phyloP scores from a whole-genome alignment of 1,284 basidiomycete genomes.

The Heterobasidion occidentale region DNA sequence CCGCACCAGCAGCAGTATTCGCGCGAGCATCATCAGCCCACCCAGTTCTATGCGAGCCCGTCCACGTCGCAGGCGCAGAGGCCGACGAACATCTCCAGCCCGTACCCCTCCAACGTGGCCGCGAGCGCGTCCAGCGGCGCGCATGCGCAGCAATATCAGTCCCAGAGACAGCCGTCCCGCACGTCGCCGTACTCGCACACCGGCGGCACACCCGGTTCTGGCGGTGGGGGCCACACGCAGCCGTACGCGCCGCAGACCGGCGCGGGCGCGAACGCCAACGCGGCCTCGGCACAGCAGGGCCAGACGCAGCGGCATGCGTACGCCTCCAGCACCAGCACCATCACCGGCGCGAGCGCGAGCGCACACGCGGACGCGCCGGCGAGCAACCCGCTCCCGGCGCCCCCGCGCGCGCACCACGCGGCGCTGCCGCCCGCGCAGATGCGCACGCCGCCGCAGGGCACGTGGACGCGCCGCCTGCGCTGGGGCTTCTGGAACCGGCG shows the following conservation, averaged over 20 bases:
- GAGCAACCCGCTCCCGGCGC: conserved; percentile 20
- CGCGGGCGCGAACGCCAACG: not conserved
- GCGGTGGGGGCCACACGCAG: not conserved
- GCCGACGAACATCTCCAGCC: conserved; percentile 5
- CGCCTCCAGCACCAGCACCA: not conserved
- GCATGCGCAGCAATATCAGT: too few relatives aligned
- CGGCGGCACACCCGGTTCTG: too few relatives aligned
- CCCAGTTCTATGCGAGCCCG: conserved; percentile 23
- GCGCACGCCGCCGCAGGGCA: conserved; percentile 10
- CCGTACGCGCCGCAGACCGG: not conserved
- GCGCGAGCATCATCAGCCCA: conserved; percentile 1
- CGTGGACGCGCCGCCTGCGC: conserved; percentile 24
- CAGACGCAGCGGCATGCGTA: too few relatives aligned
- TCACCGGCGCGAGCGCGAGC: not conserved
- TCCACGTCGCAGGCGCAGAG: conserved; percentile 17
- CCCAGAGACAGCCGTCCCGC: not conserved
- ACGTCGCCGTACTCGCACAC: not conserved
- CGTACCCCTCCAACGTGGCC: too few relatives aligned
- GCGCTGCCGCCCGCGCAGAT: conserved; percentile 20
- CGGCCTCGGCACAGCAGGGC: too few relatives aligned
- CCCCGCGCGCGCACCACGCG: conserved; percentile 20
- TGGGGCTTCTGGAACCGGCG: conserved; percentile 61
- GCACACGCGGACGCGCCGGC: not conserved
- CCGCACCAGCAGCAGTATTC: not conserved
- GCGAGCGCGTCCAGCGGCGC: too few relatives aligned